phyloP scores from a whole-genome alignment of 192 early-diverging fungal species.

The Backusella westeae region DNA sequence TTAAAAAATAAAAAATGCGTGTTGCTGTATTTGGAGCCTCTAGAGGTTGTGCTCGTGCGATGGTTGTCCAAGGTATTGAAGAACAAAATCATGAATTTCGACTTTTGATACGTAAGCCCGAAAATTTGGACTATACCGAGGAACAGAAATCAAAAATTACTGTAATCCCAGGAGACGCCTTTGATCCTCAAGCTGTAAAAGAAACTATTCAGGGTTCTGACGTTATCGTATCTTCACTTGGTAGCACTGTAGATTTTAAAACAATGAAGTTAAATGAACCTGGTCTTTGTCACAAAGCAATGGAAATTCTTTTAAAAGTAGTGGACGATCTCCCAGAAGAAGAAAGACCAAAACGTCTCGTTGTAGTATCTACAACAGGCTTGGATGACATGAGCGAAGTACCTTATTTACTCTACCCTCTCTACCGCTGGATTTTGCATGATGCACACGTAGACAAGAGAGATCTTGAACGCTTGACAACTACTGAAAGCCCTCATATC shows the following conservation, averaged over 20 bases:
- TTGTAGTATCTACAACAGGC: conserved; percentile 14
- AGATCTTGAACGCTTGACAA: conserved; percentile 2
- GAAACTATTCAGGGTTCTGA: conserved; percentile 38
- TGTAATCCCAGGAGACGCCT: conserved; percentile 43
- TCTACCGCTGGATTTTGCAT: conserved; percentile 2
- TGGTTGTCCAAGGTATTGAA: conserved; percentile 19
- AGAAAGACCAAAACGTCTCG: not conserved
- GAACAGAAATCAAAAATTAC: conserved; percentile 36
- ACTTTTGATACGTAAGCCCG: conserved; percentile 38
- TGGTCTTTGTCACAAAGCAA: conserved; percentile 2
- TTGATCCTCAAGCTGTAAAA: conserved; percentile 28
- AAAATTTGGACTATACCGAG: conserved; percentile 35
- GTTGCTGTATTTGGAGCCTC: conserved; percentile 20
- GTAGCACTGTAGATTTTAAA: conserved; percentile 24
- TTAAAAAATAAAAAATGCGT: not conserved
- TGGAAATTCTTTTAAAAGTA: conserved; percentile 6
- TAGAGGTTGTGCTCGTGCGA: conserved; percentile 17
- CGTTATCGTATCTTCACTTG: conserved; percentile 37
- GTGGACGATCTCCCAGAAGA: not conserved
- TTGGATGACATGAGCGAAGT: conserved; percentile 10
- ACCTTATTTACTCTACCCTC: conserved; percentile 4
- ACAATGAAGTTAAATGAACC: conserved; percentile 17
- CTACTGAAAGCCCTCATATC: not conserved
- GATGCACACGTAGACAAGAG: conserved; percentile 18
- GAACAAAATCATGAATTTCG: conserved; percentile 10